Evolutionary conservation across 345 rosid species (phyloP), one percentile per base, ranked within the genome.

Genomic region (Leavenworthia alabamica): DNA sequence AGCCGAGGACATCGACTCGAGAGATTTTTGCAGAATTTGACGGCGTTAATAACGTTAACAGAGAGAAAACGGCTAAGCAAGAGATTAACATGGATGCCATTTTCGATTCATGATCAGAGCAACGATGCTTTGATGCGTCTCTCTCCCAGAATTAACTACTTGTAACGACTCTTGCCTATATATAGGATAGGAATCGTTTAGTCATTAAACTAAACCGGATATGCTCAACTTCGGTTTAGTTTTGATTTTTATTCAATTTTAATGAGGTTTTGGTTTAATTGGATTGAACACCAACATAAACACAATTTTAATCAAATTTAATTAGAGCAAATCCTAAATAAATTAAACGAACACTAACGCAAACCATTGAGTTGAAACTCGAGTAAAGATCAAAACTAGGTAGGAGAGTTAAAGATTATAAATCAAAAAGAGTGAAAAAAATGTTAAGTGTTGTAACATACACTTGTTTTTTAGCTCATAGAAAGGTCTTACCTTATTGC

Each of bases 1-100:
- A 79, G 5, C 62, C 63, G 4, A 78, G 67, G 15, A 77, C 37
- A 37, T 77, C 76, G 4, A 59, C 33, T 58, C 78, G 47, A 26
- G 67, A 43, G 48, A 52, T 37, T 36, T 10, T 60, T 24, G 77
- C 67, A 3, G 41, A 41, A 0, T 26, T 49, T 4, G 17, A 47
- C 33, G 47, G 70, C 29, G 66, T 15, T 8, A 4, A 28, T 13
- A 46, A 60, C 48, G 41, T 43, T 9, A 69, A 14, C 14, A 27
- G 12, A 32, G 63, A 14, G 15, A 67, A 12, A 16, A 71, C 9
- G 57, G 63, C 44, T 35, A 60, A 60, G 29, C 67, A 27, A 29
- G 66, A 41, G 46, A 59, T 23, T 6, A 48, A 49, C 53, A 37
- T 50, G 20, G 20, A 31, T 16, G 66, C 66, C 66, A 67, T 64